These are phyloP conservation scores for Hyaloperonospora arabidopsidis DNA, from an alignment of 352 stramenopile genomes.

Conservation along the genomic window DNA sequence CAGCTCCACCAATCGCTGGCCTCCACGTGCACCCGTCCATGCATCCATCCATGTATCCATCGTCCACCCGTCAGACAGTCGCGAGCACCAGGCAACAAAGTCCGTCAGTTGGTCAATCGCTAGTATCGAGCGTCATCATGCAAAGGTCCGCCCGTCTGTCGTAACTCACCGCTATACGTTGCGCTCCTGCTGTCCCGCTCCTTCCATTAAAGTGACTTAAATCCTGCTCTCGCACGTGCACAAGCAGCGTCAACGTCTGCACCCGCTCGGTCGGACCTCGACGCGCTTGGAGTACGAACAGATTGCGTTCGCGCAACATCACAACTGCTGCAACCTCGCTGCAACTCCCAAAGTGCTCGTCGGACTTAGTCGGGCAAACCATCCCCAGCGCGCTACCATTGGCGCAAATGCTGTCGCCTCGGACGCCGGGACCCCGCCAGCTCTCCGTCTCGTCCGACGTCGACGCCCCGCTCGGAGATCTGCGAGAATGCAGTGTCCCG, in stretches of 20 bases:
- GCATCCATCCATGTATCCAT: neutral
- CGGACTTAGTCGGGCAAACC: slow-evolving; percentile 2
- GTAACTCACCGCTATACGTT: slow-evolving; percentile 32
- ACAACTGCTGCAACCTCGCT: neutral
- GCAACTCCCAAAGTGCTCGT: neutral
- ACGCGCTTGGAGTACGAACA: slow-evolving; percentile 44
- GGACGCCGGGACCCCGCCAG: slow-evolving; percentile 33
- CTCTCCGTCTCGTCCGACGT: slow-evolving; percentile 32
- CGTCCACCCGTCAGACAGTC: too few relatives aligned
- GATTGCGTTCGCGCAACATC: slow-evolving; percentile 56
- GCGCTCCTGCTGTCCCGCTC: slow-evolving; percentile 11
- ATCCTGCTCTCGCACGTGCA: slow-evolving; percentile 53
- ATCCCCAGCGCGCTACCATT: neutral
- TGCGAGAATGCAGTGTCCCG: slow-evolving; percentile 21
- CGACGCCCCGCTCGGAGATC: slow-evolving; percentile 24
- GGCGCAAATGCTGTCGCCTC: slow-evolving; percentile 50
- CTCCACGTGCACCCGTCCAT: neutral
- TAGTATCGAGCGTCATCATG: too few relatives aligned
- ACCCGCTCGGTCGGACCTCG: slow-evolving; percentile 35
- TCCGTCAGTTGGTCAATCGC: too few relatives aligned
- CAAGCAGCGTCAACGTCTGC: slow-evolving; percentile 49
- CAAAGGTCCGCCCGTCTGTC: too few relatives aligned
- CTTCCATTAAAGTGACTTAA: slow-evolving; percentile 45
- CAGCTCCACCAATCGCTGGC: slow-evolving; percentile 36
- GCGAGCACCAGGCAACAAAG: too few relatives aligned